phyloP scores from a whole-genome alignment of 1,284 basidiomycete genomes.

The Apiotrichum brassicae region DNA sequence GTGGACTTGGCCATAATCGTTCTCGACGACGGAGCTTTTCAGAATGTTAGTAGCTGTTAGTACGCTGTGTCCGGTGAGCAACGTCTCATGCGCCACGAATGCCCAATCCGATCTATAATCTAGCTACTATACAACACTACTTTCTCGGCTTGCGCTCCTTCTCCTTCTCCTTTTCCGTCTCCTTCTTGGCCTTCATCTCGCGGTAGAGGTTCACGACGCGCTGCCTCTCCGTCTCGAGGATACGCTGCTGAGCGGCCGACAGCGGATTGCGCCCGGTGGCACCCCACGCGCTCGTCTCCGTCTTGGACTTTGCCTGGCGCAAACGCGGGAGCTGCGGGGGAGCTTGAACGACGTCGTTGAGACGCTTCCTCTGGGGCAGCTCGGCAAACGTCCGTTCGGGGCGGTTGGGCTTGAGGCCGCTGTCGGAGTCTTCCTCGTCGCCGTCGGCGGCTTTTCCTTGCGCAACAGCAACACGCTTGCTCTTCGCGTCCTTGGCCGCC shows the following conservation, averaged over 20 bases:
- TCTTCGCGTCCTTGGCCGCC: slow-evolving; percentile 23
- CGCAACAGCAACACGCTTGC: slow-evolving; percentile 13
- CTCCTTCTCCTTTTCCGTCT: slow-evolving; percentile 9
- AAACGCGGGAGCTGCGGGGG: slow-evolving; percentile 23
- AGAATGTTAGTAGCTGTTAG: no score
- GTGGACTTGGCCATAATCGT: no score
- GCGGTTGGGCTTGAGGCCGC: slow-evolving; percentile 2
- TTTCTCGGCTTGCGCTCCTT: slow-evolving; percentile 15
- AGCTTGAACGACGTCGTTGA: slow-evolving; percentile 27
- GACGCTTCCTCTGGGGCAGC: slow-evolving; percentile 8
- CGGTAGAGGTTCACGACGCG: slow-evolving; percentile 39
- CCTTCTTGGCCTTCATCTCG: slow-evolving; percentile 19
- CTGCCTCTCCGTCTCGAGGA: slow-evolving; percentile 42
- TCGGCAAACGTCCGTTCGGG: slow-evolving; percentile 11
- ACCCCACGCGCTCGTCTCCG: background rate
- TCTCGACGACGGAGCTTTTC: no score
- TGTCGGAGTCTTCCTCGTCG: background rate
- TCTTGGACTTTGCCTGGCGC: slow-evolving; percentile 7
- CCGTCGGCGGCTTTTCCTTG: slow-evolving; percentile 7
- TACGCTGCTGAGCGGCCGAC: slow-evolving; percentile 38
- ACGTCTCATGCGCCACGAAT: no score
- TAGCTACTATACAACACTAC: slow-evolving; percentile 7
- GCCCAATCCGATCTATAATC: no score
- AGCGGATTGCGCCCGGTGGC: slow-evolving; percentile 26
- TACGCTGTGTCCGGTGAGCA: no score